Percentiles rank a stretch among this genome's conserved stretches.
Evolutionary conservation across 2,329 filamentous ascomycete genomes (phyloP).

Genomic region (Sporothrix brunneoviolacea): DNA sequence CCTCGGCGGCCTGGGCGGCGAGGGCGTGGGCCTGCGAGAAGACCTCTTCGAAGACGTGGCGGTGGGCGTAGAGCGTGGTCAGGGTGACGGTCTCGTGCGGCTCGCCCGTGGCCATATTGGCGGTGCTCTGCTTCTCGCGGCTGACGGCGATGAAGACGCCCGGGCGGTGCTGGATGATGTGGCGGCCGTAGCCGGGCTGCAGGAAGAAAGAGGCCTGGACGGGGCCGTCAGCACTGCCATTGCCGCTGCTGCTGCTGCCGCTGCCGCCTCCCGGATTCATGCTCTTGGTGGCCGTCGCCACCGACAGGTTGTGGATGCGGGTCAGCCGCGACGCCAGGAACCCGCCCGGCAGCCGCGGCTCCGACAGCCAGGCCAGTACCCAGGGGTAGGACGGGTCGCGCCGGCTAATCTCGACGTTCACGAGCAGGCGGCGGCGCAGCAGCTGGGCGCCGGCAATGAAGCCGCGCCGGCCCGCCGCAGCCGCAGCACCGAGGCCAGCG

Average conservation of each 20-base stretch:
- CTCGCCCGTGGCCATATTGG: conserved; percentile 73
- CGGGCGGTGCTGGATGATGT: conserved; percentile 73
- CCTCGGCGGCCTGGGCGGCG: conserved; percentile 73
- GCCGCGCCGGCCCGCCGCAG: conserved; percentile 74
- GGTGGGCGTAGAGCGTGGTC: conserved; percentile 83
- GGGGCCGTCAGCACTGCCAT: conserved; percentile 55
- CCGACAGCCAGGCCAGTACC: conserved; percentile 90
- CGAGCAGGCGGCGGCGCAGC: conserved; percentile 76
- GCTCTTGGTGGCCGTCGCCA: conserved; percentile 43
- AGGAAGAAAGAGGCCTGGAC: conserved; percentile 76
- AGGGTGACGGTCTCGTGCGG: conserved; percentile 92
- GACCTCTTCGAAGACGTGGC: conserved; percentile 82
- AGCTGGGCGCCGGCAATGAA: conserved; percentile 65
- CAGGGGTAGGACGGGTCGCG: conserved; percentile 90
- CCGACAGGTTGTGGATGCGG: conserved; percentile 53
- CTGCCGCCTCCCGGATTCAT: conserved; percentile 53
- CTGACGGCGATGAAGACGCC: conserved; percentile 83
- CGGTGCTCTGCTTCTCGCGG: conserved; percentile 76
- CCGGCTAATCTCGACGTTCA: conserved; percentile 92
- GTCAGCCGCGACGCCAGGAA: conserved; percentile 54
- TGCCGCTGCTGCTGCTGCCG: conserved; percentile 49
- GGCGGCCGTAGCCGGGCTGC: conserved; percentile 83
- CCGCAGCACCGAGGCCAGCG: conserved; percentile 75
- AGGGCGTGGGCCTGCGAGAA: conserved; percentile 81
- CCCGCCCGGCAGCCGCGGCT: conserved; percentile 61